These are phyloP conservation scores for Pseudogymnoascus sp. DNA, from an alignment of 2,329 filamentous ascomycete species.

Conservation along the genomic window DNA sequence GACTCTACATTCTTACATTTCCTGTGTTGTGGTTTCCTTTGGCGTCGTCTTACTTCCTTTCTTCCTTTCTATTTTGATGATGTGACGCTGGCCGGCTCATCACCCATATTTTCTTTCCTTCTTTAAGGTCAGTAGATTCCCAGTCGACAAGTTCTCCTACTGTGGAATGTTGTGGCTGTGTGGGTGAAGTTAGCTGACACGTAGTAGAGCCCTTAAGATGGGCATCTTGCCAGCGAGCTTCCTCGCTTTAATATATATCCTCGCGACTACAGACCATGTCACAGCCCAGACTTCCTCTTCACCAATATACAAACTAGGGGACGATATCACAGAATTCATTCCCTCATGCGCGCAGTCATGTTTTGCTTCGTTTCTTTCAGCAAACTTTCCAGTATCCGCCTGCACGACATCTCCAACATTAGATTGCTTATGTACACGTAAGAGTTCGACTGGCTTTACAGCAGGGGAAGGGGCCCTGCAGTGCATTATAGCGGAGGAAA, in stretches of 20 bases:
- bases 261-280: neutral
- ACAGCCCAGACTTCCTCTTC: neutral
- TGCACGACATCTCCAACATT: constrained; percentile 48
- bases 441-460: constrained; percentile 55
- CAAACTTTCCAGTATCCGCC: constrained; percentile 44
- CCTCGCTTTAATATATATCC: neutral
- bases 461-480: constrained; percentile 64
- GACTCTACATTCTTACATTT: neutral
- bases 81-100: neutral
- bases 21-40: neutral
- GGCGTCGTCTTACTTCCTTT: constrained; percentile 2
- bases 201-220: neutral
- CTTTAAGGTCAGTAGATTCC: neutral
- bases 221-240: neutral
- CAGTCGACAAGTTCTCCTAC: neutral
- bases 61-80: constrained; percentile 2
- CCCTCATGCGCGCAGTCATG: constrained; percentile 50
- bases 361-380: constrained; percentile 53
- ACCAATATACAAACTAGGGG: neutral
- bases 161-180: neutral
- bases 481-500: constrained; percentile 52
- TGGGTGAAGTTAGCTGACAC: neutral
- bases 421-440: constrained; percentile 55
- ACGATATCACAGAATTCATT: constrained; percentile 25
- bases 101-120: neutral